Base-by-base conservation (phyloP, 176 grass and related monocot genomes). In the Carex kokanica region DNA sequence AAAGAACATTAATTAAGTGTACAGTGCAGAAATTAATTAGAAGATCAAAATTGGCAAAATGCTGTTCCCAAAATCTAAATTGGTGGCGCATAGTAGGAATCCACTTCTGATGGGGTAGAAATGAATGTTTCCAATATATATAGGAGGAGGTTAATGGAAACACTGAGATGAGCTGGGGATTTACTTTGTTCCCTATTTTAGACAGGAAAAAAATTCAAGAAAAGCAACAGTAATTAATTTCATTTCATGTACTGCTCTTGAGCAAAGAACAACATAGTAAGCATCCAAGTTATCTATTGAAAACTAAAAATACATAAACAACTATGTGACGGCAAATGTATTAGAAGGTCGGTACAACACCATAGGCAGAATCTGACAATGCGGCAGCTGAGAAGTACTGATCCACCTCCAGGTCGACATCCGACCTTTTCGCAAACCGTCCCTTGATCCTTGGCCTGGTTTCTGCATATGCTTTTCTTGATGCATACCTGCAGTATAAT, bases 391-490 rank as follows among this genome's bases (percentile, higher is more conserved):
- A 87, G 81, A 90, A 90, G 63, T 86, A 74, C 64, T 84, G 85
- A 52, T 87, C 85, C n/a, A 90, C 85, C 51, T 90, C 85, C 14
- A 78, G 65, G 17, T 87, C 81, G 3, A 73, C 81, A 3, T 81
- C 81, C 0, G 88, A 56, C 43, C 81, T 43, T 65, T 90, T 90
- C 3, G 85, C 81, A 15, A 90, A 90, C 2, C 88, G 80, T 9
- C 88, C 88, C 41, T 90, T 90, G 31, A 90, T 87, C 47, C 88
- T 78, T 2, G 88, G 85, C 56, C 88, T 67, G 20, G 82, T 84
- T 55, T 90, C 88, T 4, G 88, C 88, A 41, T 90, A 90, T 17
- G 88, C 85, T 86, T 90, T 90, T 31, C 88, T 87, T 25, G 85
- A 90, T 53, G 87, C 87, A 34, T 88, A 88, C 54, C 87, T 71